Percentiles rank a stretch among this genome's conserved stretches.
Evolutionary conservation across 495 filamentous ascomycete species (phyloP).

Genomic region (Hypoxylon lienhwacheense): DNA sequence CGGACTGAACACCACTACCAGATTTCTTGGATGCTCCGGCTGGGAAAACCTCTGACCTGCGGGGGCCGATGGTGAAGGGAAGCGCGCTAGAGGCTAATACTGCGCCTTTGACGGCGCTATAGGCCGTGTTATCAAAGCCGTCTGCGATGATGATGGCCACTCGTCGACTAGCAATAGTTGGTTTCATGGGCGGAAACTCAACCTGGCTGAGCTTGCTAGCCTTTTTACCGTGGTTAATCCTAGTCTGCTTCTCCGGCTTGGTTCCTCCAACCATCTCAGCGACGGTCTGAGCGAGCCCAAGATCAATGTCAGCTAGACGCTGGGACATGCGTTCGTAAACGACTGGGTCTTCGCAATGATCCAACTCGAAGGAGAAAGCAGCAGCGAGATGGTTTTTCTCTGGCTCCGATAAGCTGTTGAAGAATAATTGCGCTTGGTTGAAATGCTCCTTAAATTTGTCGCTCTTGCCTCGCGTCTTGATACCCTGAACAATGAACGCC

Average conservation of each 20-base stretch:
- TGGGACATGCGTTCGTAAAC: slow-evolving; percentile 75
- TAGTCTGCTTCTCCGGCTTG: slow-evolving; percentile 52
- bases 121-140: slow-evolving; percentile 71
- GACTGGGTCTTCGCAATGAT: slow-evolving; percentile 83
- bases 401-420: slow-evolving; percentile 71
- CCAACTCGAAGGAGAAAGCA: slow-evolving; percentile 80
- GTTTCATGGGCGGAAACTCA: slow-evolving; percentile 62
- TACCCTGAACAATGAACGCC: slow-evolving; percentile 64
- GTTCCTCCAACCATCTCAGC: slow-evolving; percentile 70
- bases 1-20: slow-evolving; percentile 62
- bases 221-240: slow-evolving; percentile 66
- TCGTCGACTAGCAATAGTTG: slow-evolving; percentile 70
- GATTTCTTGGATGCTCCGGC: slow-evolving; percentile 49
- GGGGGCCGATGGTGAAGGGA: slow-evolving; percentile 70
- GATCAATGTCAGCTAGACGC: slow-evolving; percentile 72
- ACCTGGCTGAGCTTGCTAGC: slow-evolving; percentile 67
- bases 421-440: slow-evolving; percentile 73
- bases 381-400: slow-evolving; percentile 72
- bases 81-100: slow-evolving; percentile 64
- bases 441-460: slow-evolving; percentile 83
- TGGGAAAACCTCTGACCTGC: slow-evolving; percentile 62
- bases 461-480: slow-evolving; percentile 69
- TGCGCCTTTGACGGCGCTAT: slow-evolving; percentile 63
- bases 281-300: slow-evolving; percentile 69
- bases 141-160: slow-evolving; percentile 82